These are phyloP conservation scores for Xylariales sp. DNA, from an alignment of 2,329 filamentous ascomycete species.

Conservation along the genomic window DNA sequence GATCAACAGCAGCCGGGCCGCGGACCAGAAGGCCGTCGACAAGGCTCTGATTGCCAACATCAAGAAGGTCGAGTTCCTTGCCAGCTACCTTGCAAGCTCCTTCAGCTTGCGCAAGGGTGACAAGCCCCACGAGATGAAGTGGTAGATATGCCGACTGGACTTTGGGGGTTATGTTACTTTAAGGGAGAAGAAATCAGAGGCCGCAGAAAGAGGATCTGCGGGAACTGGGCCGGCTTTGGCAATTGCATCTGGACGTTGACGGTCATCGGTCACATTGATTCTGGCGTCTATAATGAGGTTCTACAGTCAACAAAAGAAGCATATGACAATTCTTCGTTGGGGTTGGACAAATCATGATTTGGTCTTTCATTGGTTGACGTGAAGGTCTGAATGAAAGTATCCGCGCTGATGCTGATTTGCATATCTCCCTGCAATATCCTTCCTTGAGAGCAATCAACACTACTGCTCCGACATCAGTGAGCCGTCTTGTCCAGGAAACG, in stretches of 20 bases:
- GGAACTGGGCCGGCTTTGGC: conserved; percentile 52
- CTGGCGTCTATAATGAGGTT: conserved; percentile 64
- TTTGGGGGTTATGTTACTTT: conserved; percentile 18
- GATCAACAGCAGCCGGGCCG: conserved; percentile 83
- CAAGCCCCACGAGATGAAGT: conserved; percentile 99
- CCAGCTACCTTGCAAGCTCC: conserved; percentile 88
- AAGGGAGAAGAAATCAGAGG: conserved; percentile 25
- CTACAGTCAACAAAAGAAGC: conserved; percentile 44
- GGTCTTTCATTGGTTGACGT: background rate
- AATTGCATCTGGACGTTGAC: conserved; percentile 61
- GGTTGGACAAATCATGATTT: conserved; percentile 7
- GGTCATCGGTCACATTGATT: conserved; percentile 58
- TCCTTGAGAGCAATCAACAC: too few species aligned
- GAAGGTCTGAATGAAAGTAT: background rate
- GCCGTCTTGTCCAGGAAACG: too few species aligned
- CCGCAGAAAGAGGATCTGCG: conserved; percentile 41
- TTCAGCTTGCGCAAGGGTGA: conserved; percentile 99
- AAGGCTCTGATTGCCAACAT: conserved; percentile 91
- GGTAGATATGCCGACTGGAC: conserved; percentile 53
- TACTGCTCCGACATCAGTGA: too few species aligned
- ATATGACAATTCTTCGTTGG: conserved; percentile 15
- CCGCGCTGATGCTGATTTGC: too few species aligned
- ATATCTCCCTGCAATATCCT: too few species aligned
- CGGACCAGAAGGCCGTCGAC: conserved; percentile 98
- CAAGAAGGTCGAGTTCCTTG: conserved; percentile 96